Conservation (phyloP, 176 grass and related monocot species). For the Musa beccarii region DNA sequence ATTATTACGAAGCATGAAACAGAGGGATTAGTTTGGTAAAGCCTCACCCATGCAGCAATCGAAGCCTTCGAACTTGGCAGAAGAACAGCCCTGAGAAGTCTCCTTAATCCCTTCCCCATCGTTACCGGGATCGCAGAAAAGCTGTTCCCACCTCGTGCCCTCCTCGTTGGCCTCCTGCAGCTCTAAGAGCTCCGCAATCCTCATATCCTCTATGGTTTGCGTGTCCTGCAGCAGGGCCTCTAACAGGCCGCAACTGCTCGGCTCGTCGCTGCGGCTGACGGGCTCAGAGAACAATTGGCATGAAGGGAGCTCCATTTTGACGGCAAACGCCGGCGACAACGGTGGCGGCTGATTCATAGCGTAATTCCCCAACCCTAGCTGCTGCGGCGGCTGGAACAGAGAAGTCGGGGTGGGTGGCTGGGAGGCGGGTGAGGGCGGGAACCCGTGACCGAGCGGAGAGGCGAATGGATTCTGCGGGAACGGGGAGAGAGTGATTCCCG, state of each 20-base stretch:
- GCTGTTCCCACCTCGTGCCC: constrained; percentile 5
- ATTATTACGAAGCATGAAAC: background rate
- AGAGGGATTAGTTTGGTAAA: background rate
- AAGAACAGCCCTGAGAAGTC: constrained; percentile 17
- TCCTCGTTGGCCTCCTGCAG: background rate
- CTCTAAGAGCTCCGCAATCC: background rate
- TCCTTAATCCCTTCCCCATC: background rate
- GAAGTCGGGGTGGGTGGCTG: constrained; percentile 18
- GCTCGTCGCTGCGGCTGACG: background rate
- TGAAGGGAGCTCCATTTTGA: constrained; percentile 59
- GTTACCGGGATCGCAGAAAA: too few relatives aligned
- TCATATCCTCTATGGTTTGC: constrained; percentile 27
- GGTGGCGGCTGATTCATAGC: constrained; percentile 1
- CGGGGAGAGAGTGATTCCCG: constrained; percentile 11
- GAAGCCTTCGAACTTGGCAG: constrained; percentile 8
- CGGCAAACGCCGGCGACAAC: constrained; percentile 7
- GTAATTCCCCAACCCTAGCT: constrained; percentile 24
- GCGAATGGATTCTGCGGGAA: background rate
- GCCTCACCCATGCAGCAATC: background rate
- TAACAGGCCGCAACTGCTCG: constrained; percentile 5
- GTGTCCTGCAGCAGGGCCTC: constrained; percentile 57
- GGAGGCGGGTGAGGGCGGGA: constrained; percentile 37
- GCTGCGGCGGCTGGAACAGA: background rate
- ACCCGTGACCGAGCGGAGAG: constrained; percentile 22
- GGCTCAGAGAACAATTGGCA: constrained; percentile 34